Evolutionary conservation across 2,329 filamentous ascomycete genomes (phyloP).

Genomic region (Clathrospora elynae): DNA sequence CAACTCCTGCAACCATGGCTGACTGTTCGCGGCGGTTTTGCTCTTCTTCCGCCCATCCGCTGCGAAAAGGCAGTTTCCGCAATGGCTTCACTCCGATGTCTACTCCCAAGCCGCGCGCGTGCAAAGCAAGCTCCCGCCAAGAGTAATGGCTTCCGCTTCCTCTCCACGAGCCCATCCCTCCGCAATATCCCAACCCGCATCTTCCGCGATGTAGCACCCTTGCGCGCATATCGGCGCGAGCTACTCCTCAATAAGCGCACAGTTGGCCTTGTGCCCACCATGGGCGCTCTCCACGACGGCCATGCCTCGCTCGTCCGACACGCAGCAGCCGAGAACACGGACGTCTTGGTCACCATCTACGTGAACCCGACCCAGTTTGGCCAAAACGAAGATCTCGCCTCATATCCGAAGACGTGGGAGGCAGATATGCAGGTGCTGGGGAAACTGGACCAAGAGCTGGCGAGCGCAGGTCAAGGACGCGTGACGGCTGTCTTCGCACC

Average conservation of each 20-base stretch:
- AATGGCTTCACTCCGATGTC: constrained; percentile 29
- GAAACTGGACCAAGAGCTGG: constrained; percentile 72
- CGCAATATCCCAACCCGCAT: constrained; percentile 61
- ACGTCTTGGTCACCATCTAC: constrained; percentile 90
- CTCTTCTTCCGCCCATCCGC: constrained; percentile 13
- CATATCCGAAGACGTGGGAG: constrained; percentile 90
- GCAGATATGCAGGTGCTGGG: constrained; percentile 71
- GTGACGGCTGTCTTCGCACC: constrained; percentile 88
- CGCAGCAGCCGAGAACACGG: constrained; percentile 81
- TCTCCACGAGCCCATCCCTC: constrained; percentile 27
- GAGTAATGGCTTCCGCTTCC: constrained; percentile 20
- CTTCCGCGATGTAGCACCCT: constrained; percentile 73
- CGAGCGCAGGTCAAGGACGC: constrained; percentile 60
- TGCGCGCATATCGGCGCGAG: constrained; percentile 72
- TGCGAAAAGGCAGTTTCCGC: constrained; percentile 17
- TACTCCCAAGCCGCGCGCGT: constrained; percentile 7
- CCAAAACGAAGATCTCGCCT: constrained; percentile 80
- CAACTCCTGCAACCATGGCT: constrained; percentile 24
- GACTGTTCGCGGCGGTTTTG: constrained; percentile 1
- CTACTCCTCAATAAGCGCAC: constrained; percentile 70
- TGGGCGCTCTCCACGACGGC: constrained; percentile 94
- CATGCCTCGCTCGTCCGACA: constrained; percentile 84
- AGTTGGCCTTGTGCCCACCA: constrained; percentile 90
- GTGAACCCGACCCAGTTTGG: constrained; percentile 98
- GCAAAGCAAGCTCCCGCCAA: neutral